These are phyloP conservation scores for Globisporangium barbulae DNA, from an alignment of 352 stramenopile species.

Conservation along the genomic window DNA sequence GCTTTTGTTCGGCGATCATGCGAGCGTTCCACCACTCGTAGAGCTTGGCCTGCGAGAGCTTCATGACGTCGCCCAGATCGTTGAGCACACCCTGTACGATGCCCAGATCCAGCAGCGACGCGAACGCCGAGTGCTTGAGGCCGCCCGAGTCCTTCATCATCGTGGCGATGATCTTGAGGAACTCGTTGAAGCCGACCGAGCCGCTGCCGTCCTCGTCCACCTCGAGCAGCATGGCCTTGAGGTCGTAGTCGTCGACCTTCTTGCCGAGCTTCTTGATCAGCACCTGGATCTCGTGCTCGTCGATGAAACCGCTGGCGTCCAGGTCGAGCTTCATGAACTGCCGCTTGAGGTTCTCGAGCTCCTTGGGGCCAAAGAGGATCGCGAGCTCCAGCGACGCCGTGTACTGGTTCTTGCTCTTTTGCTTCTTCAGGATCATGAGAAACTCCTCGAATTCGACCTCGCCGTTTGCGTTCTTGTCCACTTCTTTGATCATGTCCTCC, in stretches of 20 bases:
- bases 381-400: conserved; percentile 58
- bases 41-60: conserved; percentile 40
- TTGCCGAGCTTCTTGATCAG: conserved; percentile 62
- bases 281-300: conserved; percentile 57
- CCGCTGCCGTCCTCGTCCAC: conserved; percentile 68
- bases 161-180: conserved; percentile 56
- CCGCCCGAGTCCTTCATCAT: conserved; percentile 46
- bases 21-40: conserved; percentile 71
- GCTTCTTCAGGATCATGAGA: conserved; percentile 48
- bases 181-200: conserved; percentile 69
- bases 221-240: conserved; percentile 56
- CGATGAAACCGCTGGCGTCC: conserved; percentile 63
- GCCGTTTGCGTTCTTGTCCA: conserved; percentile 56
- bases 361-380: conserved; percentile 56
- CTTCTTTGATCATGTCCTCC: conserved; percentile 47
- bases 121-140: conserved; percentile 38
- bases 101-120: conserved; percentile 43
- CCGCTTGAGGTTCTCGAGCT: conserved; percentile 62
- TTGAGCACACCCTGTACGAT: conserved; percentile 65
- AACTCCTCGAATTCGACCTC: conserved; percentile 76
- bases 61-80: conserved; percentile 58
- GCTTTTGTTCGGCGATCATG: conserved; percentile 64
- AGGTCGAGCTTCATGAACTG: conserved; percentile 70
- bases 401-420: conserved; percentile 63
- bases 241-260: conserved; percentile 38